Percentiles rank a stretch among this genome's conserved stretches.
These are phyloP conservation scores for Sporisorium graminicola DNA, from an alignment of 1,284 basidiomycete genomes.

Conservation along the genomic window DNA sequence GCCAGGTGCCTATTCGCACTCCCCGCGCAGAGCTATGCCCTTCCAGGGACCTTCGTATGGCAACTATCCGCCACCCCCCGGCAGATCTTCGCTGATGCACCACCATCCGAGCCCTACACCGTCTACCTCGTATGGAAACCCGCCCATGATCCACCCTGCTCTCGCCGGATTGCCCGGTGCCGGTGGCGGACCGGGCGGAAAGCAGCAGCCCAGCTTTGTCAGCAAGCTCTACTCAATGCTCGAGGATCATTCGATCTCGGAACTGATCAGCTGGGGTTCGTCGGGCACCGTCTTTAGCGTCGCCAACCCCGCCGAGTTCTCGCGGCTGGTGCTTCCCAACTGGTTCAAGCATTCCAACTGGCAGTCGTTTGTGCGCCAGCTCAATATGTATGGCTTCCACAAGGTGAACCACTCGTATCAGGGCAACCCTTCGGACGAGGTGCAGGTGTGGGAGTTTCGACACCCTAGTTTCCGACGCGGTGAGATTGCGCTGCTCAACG, in stretches of 20 bases:
- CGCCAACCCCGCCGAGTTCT: conserved; percentile 64
- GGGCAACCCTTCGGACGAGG: conserved; percentile 57
- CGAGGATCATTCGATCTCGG: conserved; percentile 58
- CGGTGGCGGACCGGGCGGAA: conserved; percentile 54
- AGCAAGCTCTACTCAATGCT: conserved; percentile 66
- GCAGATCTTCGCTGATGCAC: conserved; percentile 37
- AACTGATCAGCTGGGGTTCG: conserved; percentile 61
- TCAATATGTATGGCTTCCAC: conserved; percentile 67
- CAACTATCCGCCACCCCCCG: conserved; percentile 24
- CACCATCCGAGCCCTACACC: conserved; percentile 40
- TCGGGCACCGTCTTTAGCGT: conserved; percentile 61
- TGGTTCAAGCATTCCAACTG: conserved; percentile 68
- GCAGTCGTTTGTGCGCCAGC: conserved; percentile 66
- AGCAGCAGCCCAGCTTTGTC: conserved; percentile 64
- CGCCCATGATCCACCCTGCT: conserved; percentile 59
- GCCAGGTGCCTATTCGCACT: conserved; percentile 24
- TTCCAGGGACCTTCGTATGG: conserved; percentile 29
- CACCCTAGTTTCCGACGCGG: conserved; percentile 62
- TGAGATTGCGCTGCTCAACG: conserved; percentile 57
- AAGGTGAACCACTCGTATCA: conserved; percentile 66
- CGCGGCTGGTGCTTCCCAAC: conserved; percentile 58
- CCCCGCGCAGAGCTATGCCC: conserved; percentile 35
- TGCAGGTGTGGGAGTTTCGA: conserved; percentile 66
- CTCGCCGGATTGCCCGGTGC: conserved; percentile 58
- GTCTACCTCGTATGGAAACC: conserved; percentile 49